Conservation (phyloP, 495 filamentous ascomycete species). For the Talaromyces proteolyticus region DNA sequence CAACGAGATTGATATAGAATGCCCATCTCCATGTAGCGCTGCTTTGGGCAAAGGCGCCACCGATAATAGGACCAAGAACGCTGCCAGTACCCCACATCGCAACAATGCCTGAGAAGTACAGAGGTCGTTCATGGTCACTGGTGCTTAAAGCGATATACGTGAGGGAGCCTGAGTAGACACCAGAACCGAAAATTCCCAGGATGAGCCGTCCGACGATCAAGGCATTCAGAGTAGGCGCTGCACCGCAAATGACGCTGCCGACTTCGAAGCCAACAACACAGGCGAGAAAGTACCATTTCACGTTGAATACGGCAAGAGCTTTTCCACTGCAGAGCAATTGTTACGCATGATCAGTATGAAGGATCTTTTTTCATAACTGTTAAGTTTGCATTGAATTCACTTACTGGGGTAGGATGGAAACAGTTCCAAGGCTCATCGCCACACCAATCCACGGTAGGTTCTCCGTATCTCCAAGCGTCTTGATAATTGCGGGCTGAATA, state of each 20-base stretch:
- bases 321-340: constrained; percentile 20
- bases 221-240: constrained; percentile 42
- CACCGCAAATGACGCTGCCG: constrained; percentile 50
- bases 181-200: constrained; percentile 26
- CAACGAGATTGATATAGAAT: constrained; percentile 66
- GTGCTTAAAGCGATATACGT: constrained; percentile 25
- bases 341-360: neutral
- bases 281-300: constrained; percentile 47
- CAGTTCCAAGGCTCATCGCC: constrained; percentile 44
- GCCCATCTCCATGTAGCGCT: constrained; percentile 55
- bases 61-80: constrained; percentile 53
- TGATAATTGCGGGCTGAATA: constrained; percentile 48
- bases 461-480: constrained; percentile 38
- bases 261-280: constrained; percentile 42
- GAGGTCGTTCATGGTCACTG: constrained; percentile 22
- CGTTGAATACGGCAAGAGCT: constrained; percentile 44
- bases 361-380: too few relatives aligned
- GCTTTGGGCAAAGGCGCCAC: constrained; percentile 54
- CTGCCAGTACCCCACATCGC: constrained; percentile 48
- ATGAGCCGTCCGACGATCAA: constrained; percentile 48
- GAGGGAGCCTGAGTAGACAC: constrained; percentile 30
- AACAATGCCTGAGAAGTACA: constrained; percentile 25
- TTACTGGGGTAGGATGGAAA: constrained; percentile 37
- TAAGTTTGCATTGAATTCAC: neutral
- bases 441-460: constrained; percentile 53